Percentiles rank a stretch among this genome's conserved stretches.
Evolutionary conservation across 345 rosid species (phyloP).

Genomic region (Gossypium stocksii): DNA sequence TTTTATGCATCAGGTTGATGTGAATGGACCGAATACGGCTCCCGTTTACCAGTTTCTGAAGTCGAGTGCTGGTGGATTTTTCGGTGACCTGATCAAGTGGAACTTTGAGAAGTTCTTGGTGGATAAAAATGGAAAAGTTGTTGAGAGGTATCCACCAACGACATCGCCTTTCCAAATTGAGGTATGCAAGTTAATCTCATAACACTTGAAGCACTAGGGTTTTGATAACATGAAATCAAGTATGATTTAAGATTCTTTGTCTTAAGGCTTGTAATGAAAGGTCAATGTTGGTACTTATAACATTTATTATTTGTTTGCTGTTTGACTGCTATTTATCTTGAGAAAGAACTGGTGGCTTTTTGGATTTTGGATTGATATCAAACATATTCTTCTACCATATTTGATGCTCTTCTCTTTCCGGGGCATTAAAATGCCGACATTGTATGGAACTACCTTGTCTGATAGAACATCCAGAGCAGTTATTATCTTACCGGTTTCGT

Average conservation of each 20-base stretch:
- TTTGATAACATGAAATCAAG: not conserved
- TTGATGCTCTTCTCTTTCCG: not conserved
- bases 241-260: not conserved
- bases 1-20: conserved; percentile 59
- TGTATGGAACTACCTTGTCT: not conserved
- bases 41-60: conserved; percentile 84
- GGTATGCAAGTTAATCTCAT: conserved; percentile 36
- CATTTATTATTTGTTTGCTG: not conserved
- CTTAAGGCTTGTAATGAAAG: not conserved
- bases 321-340: not conserved
- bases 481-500: not conserved
- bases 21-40: conserved; percentile 82
- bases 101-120: conserved; percentile 94
- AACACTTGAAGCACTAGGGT: not conserved
- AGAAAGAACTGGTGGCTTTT: not conserved
- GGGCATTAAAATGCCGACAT: too few relatives aligned
- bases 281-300: not conserved
- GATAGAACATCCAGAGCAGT: not conserved
- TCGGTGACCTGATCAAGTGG: conserved; percentile 85
- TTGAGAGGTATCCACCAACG: conserved; percentile 85
- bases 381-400: not conserved
- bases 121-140: conserved; percentile 83
- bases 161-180: conserved; percentile 93
- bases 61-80: conserved; percentile 75
- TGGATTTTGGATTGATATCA: not conserved